Conservation (phyloP, 2,329 filamentous ascomycete species). For the Cercospora nicotianae region DNA sequence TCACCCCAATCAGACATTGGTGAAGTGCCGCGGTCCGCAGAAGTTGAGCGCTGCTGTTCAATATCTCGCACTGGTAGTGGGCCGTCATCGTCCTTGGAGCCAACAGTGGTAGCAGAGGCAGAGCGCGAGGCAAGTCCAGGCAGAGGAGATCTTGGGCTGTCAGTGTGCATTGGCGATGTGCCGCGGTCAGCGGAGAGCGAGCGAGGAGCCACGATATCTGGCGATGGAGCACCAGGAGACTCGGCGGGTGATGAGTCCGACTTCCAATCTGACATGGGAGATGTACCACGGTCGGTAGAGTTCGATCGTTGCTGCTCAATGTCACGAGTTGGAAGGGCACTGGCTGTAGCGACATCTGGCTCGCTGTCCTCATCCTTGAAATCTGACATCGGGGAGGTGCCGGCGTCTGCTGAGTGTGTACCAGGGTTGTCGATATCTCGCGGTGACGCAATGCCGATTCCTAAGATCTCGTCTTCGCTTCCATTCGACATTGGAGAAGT, state of each 20-base stretch:
- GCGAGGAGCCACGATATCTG: slow-evolving; percentile 10
- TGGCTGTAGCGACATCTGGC: slow-evolving; percentile 3
- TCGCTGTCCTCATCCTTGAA: slow-evolving; percentile 10
- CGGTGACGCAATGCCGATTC: slow-evolving; percentile 6
- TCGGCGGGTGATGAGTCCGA: slow-evolving; percentile 6
- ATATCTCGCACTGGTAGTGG: slow-evolving; percentile 8
- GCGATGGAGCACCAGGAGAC: slow-evolving; percentile 1
- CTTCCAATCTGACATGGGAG: slow-evolving; percentile 14
- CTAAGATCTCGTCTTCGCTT: slow-evolving; percentile 7
- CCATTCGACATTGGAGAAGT: slow-evolving; percentile 16
- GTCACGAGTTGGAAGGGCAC: slow-evolving; percentile 9
- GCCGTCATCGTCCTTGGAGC: neutral
- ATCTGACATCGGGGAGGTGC: slow-evolving; percentile 13
- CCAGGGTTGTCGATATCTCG: slow-evolving; percentile 11
- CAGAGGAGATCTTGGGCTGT: slow-evolving; percentile 4
- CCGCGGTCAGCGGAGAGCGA: neutral
- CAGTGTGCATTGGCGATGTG: slow-evolving; percentile 11
- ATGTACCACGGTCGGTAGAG: slow-evolving; percentile 11
- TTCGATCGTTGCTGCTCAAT: slow-evolving; percentile 11
- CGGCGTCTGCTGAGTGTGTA: slow-evolving; percentile 14
- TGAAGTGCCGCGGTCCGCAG: slow-evolving; percentile 15
- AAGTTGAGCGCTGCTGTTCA: slow-evolving; percentile 11
- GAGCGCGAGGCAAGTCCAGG: slow-evolving; percentile 12
- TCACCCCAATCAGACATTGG: slow-evolving; percentile 19
- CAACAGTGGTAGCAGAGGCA: slow-evolving; percentile 11